These are phyloP conservation scores for Aureobasidium sp. DNA, from an alignment of 2,329 filamentous ascomycete species.

Conservation along the genomic window DNA sequence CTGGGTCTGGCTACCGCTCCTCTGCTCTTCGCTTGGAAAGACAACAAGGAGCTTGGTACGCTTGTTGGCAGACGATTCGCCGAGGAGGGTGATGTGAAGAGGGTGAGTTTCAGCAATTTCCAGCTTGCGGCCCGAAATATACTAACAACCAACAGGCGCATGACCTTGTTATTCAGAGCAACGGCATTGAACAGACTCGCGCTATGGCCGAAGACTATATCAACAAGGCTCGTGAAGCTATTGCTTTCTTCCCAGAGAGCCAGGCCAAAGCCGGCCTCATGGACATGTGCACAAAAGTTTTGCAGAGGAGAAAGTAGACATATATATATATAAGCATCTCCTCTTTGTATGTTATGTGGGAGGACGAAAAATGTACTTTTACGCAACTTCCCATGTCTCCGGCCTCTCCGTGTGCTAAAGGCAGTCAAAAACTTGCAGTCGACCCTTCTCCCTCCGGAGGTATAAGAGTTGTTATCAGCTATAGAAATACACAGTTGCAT, in stretches of 20 bases:
- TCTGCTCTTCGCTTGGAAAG: conserved; percentile 81
- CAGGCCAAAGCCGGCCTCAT: conserved; percentile 87
- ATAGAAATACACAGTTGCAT: too few species aligned
- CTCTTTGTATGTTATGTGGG: conserved; percentile 7
- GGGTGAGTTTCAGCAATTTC: conserved; percentile 48
- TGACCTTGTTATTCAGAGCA: conserved; percentile 70
- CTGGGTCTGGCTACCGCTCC: conserved; percentile 90
- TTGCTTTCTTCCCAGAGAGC: conserved; percentile 78
- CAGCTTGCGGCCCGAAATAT: neutral
- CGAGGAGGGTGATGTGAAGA: conserved; percentile 71
- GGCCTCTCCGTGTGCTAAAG: too few species aligned
- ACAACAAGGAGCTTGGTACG: conserved; percentile 71
- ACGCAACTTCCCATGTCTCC: neutral
- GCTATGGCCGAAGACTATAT: conserved; percentile 85
- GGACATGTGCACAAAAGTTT: conserved; percentile 89
- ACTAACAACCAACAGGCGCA: conserved; percentile 56
- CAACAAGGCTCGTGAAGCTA: conserved; percentile 77
- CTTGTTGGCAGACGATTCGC: conserved; percentile 89
- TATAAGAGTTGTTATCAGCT: neutral
- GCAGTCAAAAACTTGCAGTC: too few species aligned
- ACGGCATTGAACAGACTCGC: conserved; percentile 86
- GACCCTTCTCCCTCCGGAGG: too few species aligned
- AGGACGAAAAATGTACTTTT: conserved; percentile 7
- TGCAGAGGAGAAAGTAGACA: conserved; percentile 72
- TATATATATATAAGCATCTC: conserved; percentile 6